phyloP scores from a whole-genome alignment of 768 basidiomycete species.

The Naematelia aurantialba region DNA sequence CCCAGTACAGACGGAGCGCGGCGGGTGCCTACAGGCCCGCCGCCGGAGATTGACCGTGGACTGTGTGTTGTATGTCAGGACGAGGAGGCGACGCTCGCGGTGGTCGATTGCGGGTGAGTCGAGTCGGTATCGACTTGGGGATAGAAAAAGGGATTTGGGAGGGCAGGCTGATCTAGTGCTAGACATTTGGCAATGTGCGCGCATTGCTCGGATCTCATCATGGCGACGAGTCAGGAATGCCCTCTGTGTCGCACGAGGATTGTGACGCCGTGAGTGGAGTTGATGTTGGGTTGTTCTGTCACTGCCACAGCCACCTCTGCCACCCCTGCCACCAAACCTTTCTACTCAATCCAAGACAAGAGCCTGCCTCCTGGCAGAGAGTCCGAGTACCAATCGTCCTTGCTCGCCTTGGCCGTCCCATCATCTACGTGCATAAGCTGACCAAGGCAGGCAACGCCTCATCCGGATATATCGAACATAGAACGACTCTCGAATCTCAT shows the following conservation, averaged over 20 bases:
- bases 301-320: no score
- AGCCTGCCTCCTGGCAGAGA: no score
- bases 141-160: neutral
- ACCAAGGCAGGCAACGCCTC: conserved; percentile 64
- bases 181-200: conserved; percentile 5
- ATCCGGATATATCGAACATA: conserved; percentile 67
- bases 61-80: conserved; percentile 91
- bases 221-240: conserved; percentile 71
- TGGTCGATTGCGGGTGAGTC: conserved; percentile 81
- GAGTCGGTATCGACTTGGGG: conserved; percentile 42
- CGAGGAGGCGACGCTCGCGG: conserved; percentile 86
- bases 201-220: conserved; percentile 49
- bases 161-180: neutral
- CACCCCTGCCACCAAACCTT: no score
- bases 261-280: conserved; percentile 27
- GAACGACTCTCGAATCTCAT: no score
- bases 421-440: neutral
- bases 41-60: conserved; percentile 56
- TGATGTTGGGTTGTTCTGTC: neutral
- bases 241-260: conserved; percentile 74
- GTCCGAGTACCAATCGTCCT: no score
- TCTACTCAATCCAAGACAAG: no score
- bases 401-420: no score
- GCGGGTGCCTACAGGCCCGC: conserved; percentile 45
- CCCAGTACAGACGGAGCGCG: conserved; percentile 1